Percentiles rank a stretch among this genome's conserved stretches.
Conservation (phyloP, 305 asterid genomes). For the Withania somnifera region DNA sequence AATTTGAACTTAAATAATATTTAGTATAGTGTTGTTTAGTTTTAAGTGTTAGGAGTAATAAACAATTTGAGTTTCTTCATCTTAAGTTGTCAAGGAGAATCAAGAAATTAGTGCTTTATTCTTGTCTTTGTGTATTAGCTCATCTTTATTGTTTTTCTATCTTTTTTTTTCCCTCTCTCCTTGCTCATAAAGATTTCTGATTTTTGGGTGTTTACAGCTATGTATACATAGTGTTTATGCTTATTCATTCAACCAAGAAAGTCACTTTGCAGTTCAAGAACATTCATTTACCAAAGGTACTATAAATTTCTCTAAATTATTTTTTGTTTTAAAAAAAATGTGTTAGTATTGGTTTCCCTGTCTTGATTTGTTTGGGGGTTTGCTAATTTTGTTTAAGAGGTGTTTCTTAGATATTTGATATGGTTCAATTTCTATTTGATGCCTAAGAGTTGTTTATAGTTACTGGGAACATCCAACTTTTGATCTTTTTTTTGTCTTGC, state of each 20-base stretch:
- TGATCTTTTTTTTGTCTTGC: neutral
- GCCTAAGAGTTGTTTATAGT: neutral
- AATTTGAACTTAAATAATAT: neutral
- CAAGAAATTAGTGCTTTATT: neutral
- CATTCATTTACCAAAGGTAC: conserved; percentile 27
- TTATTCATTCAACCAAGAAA: conserved; percentile 13
- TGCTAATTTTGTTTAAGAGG: neutral
- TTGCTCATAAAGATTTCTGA: neutral
- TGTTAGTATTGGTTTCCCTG: neutral
- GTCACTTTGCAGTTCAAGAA: conserved; percentile 12
- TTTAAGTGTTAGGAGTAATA: neutral
- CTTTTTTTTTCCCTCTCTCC: neutral
- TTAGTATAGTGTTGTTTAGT: neutral
- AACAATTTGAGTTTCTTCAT: neutral
- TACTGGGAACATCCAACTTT: neutral
- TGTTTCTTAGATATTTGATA: neutral
- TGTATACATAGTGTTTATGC: neutral
- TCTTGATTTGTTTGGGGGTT: neutral
- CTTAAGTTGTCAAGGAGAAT: neutral
- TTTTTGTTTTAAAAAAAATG: neutral
- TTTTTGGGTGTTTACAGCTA: conserved; percentile 19
- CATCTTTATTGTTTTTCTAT: neutral
- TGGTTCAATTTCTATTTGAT: neutral
- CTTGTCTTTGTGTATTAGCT: neutral
- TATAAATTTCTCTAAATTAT: neutral